Percentiles rank a stretch among this genome's conserved stretches.
These are phyloP conservation scores for Solanum verrucosum DNA, from an alignment of 257 asterid genomes.

Conservation along the genomic window DNA sequence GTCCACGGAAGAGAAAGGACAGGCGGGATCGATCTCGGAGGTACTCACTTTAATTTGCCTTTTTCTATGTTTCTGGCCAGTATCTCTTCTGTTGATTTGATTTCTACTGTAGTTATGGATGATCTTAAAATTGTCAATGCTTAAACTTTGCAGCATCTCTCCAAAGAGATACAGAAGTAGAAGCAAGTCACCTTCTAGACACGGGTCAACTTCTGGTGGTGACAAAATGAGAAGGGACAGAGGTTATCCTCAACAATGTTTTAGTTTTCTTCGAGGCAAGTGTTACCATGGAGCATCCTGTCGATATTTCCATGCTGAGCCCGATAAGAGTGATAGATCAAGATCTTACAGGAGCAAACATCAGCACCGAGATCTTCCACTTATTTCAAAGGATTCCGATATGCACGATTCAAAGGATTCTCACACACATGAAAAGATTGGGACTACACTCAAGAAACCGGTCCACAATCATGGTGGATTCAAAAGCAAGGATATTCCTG, in stretches of 20 bases:
- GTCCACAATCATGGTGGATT: constrained; percentile 17
- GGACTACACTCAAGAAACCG: constrained; percentile 11
- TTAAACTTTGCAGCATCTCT: constrained; percentile 48
- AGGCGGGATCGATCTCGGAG: constrained; percentile 75
- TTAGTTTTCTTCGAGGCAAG: constrained; percentile 59
- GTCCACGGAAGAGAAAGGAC: constrained; percentile 60
- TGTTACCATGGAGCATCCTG: constrained; percentile 84
- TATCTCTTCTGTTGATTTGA: background rate
- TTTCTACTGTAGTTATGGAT: background rate
- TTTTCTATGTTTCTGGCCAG: background rate
- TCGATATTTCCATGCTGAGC: constrained; percentile 57
- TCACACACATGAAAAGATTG: constrained; percentile 19
- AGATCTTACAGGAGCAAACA: constrained; percentile 38
- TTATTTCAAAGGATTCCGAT: constrained; percentile 25
- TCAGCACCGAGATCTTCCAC: constrained; percentile 28
- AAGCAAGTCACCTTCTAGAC: constrained; percentile 64
- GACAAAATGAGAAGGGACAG: constrained; percentile 48
- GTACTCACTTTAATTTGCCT: constrained; percentile 15
- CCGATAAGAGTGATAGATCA: constrained; percentile 43
- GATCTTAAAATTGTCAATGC: constrained; percentile 5
- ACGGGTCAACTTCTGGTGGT: constrained; percentile 26
- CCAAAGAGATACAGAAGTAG: constrained; percentile 68
- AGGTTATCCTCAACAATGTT: constrained; percentile 44
- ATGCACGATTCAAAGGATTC: constrained; percentile 19
- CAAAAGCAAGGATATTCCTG: constrained; percentile 26